Percentiles rank a stretch among this genome's conserved stretches.
Conservation (phyloP, 2,329 filamentous ascomycete genomes). For the Monilinia fructicola region DNA sequence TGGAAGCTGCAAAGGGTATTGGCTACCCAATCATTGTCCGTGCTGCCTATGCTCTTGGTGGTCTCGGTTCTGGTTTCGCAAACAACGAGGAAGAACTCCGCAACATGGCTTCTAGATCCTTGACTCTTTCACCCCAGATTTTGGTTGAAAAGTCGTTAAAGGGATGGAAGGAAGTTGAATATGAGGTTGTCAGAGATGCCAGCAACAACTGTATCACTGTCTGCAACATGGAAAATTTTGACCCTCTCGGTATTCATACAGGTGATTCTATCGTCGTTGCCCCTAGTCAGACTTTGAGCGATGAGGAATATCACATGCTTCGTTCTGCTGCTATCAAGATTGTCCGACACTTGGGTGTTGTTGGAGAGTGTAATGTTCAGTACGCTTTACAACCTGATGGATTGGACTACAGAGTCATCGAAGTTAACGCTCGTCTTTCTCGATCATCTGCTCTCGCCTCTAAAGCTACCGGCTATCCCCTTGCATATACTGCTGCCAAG, state of each 20-base stretch:
- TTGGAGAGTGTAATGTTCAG: conserved; percentile 98
- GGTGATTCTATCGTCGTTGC: conserved; percentile 98
- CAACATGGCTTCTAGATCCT: conserved; percentile 87
- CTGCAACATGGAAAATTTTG: conserved; percentile 99
- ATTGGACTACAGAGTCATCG: conserved; percentile 96
- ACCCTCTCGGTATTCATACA: conserved; percentile 94
- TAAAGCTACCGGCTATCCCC: conserved; percentile 95
- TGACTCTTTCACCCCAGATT: conserved; percentile 93
- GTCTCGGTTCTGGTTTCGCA: conserved; percentile 93
- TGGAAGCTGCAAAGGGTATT: conserved; percentile 80
- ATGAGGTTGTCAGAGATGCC: conserved; percentile 95
- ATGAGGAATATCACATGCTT: conserved; percentile 99
- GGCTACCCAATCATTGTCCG: conserved; percentile 98
- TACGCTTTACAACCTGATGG: conserved; percentile 96
- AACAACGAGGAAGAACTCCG: conserved; percentile 91
- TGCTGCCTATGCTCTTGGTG: conserved; percentile 93
- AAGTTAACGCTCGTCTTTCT: conserved; percentile 97
- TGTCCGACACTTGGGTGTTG: conserved; percentile 91
- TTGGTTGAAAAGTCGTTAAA: conserved; percentile 98
- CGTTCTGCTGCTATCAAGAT: conserved; percentile 97
- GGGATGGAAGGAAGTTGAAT: conserved; percentile 99
- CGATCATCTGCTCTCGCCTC: conserved; percentile 95
- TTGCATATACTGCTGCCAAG: conserved; percentile 97
- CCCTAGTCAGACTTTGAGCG: conserved; percentile 92
- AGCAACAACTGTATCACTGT: conserved; percentile 99